These are phyloP conservation scores for Agroathelia rolfsii DNA, from an alignment of 1,284 basidiomycete species.

Conservation along the genomic window DNA sequence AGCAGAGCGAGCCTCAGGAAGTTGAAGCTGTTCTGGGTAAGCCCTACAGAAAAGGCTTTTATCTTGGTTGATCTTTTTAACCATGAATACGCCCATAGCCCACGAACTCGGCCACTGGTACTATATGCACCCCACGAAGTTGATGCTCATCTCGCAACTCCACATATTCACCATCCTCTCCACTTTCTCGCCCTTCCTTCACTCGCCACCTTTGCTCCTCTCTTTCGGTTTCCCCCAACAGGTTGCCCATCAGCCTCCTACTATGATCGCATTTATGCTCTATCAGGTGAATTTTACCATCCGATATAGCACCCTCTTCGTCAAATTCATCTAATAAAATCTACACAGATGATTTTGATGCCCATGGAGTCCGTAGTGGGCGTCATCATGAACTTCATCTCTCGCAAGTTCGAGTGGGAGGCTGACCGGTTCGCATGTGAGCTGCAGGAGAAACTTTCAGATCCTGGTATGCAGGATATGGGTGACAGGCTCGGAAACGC, in stretches of 20 bases:
- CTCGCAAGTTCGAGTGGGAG: conserved; percentile 81
- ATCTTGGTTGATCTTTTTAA: conserved; percentile 5
- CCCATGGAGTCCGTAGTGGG: conserved; percentile 75
- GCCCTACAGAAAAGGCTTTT: too few relatives aligned
- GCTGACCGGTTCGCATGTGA: conserved; percentile 79
- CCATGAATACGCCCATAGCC: conserved; percentile 29
- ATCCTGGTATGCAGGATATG: conserved; percentile 54
- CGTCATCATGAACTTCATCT: conserved; percentile 73
- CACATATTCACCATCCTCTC: conserved; percentile 84
- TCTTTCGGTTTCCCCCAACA: conserved; percentile 79
- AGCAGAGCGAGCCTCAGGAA: conserved; percentile 80
- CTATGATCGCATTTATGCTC: conserved; percentile 82
- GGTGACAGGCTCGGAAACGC: conserved; percentile 73
- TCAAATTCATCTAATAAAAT: conserved; percentile 3
- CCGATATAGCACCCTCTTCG: not conserved
- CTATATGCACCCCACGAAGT: conserved; percentile 80
- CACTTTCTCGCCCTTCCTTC: conserved; percentile 87
- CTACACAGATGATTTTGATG: conserved; percentile 63
- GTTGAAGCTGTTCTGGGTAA: conserved; percentile 76
- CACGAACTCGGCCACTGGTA: conserved; percentile 98
- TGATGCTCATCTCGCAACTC: conserved; percentile 77
- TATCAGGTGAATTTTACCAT: conserved; percentile 48
- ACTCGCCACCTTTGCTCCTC: conserved; percentile 73
- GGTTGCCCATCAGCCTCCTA: conserved; percentile 64
- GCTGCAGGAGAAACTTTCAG: conserved; percentile 40